Conservation (phyloP, 2,329 filamentous ascomycete genomes). For the Didymella glomerata region DNA sequence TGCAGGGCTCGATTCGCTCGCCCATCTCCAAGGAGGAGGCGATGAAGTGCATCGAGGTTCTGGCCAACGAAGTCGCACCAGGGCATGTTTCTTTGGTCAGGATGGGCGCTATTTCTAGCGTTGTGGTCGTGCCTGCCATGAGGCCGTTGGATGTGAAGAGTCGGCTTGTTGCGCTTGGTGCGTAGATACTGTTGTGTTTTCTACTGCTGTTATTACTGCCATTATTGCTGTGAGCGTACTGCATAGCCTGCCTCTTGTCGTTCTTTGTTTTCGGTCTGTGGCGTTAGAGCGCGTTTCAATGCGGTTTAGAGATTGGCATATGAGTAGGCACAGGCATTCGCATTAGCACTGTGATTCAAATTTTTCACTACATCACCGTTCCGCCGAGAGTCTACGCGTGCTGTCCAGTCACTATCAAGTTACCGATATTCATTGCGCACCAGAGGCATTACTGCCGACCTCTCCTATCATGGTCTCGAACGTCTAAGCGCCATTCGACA, state of each 20-base stretch:
- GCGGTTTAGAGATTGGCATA: background rate
- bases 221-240: background rate
- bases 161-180: conserved; percentile 44
- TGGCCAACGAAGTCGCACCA: conserved; percentile 55
- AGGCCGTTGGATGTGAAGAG: conserved; percentile 46
- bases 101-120: conserved; percentile 53
- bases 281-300: conserved; percentile 6
- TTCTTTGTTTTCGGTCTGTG: conserved; percentile 4
- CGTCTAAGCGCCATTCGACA: conserved; percentile 12
- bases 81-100: conserved; percentile 54
- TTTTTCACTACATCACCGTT: background rate
- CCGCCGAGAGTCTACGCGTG: too few species aligned
- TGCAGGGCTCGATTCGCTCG: conserved; percentile 57
- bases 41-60: conserved; percentile 53
- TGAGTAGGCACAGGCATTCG: background rate
- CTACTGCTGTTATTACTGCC: background rate
- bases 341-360: conserved; percentile 5
- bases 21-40: conserved; percentile 58
- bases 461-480: background rate
- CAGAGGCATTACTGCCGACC: background rate
- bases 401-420: too few species aligned
- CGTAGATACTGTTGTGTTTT: background rate
- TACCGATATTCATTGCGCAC: too few species aligned
- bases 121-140: conserved; percentile 53
- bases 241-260: conserved; percentile 10